Evolutionary conservation across 257 asterid genomes (phyloP), one percentile per base, ranked within the genome.

Genomic region (Penstemon davidsonii): DNA sequence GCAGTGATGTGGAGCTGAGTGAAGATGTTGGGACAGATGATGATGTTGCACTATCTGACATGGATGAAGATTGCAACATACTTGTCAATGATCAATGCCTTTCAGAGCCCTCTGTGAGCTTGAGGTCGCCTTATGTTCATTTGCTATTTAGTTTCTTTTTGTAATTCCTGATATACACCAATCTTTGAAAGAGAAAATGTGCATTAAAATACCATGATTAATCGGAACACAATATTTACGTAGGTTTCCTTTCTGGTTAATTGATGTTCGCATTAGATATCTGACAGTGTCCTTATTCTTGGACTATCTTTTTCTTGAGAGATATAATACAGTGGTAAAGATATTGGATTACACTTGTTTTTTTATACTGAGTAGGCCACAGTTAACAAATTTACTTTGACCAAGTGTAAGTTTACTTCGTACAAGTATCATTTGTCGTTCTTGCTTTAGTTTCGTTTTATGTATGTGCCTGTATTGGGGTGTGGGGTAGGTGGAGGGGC

Each of bases 31-130:
- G 38, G 47, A 67, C 60, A 19, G 87, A 76, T 62, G 85, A 76
- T 36, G 86, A 76, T 33, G 80, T 80, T 54, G 85, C 61, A 71
- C 70, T 76, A 62, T 81, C 84, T 53, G 96, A 90, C 68, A 54
- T 91, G 53, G 96, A 90, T 59, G 91, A 88, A 68, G 91, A 85
- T 69, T 63, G 72, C 15, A 78, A 72, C 64, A 41, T 66, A 12
- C 60, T 68, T 65, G 62, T 18, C 40, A 69, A 71, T 72, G 83
- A 46, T 57, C 80, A 79, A 67, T 54, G 74, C 39, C 51, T 63
- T 64, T 72, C 73, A 49, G 83, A 76, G 44, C 75, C 78, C 67
- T 81, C 85, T 60, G 55, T 58, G 53, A 78, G 66, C 71, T 55
- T 67, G 72, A 87, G 96, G 96, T 92, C 4, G 63, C 61, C 41